Evolutionary conservation across 1,284 basidiomycete genomes (phyloP).

Genomic region (Irpex lacteus): DNA sequence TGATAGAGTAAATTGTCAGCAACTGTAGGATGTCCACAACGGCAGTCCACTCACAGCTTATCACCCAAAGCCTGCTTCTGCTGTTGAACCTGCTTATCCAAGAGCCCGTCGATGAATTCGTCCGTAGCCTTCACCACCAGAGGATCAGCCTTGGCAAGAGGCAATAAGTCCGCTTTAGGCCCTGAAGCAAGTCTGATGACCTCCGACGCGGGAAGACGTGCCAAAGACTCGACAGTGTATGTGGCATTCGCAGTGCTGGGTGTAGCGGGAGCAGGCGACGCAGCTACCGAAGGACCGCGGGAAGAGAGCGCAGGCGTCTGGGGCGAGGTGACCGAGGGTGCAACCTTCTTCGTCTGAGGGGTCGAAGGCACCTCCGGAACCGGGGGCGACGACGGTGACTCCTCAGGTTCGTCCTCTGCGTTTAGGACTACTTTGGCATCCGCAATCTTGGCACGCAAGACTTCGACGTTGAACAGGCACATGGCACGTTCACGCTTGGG

Average conservation of each 20-base stretch:
- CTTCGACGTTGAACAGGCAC: slow-evolving; percentile 85
- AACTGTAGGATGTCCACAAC: neutral
- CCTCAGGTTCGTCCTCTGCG: slow-evolving; percentile 58
- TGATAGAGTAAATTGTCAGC: slow-evolving; percentile 22
- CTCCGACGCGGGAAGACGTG: slow-evolving; percentile 66
- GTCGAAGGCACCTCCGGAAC: slow-evolving; percentile 51
- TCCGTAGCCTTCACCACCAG: slow-evolving; percentile 69
- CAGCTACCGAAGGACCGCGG: slow-evolving; percentile 64
- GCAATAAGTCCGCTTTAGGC: slow-evolving; percentile 55
- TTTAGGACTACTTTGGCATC: slow-evolving; percentile 83
- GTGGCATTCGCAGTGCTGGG: slow-evolving; percentile 24
- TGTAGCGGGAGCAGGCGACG: slow-evolving; percentile 58
- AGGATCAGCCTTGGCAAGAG: slow-evolving; percentile 69
- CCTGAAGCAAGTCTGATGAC: slow-evolving; percentile 63
- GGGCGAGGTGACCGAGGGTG: slow-evolving; percentile 50
- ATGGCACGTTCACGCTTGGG: slow-evolving; percentile 86
- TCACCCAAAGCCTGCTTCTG: slow-evolving; percentile 85
- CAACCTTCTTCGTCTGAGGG: slow-evolving; percentile 58
- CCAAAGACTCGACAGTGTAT: slow-evolving; percentile 49
- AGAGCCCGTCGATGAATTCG: slow-evolving; percentile 72
- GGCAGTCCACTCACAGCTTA: slow-evolving; percentile 59
- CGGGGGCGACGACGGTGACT: slow-evolving; percentile 21
- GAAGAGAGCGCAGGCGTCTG: slow-evolving; percentile 72
- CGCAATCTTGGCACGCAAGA: slow-evolving; percentile 73
- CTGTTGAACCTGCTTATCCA: slow-evolving; percentile 56